Evolutionary conservation across 106 monocot species (phyloP).

Genomic region (Triglochin maritima): DNA sequence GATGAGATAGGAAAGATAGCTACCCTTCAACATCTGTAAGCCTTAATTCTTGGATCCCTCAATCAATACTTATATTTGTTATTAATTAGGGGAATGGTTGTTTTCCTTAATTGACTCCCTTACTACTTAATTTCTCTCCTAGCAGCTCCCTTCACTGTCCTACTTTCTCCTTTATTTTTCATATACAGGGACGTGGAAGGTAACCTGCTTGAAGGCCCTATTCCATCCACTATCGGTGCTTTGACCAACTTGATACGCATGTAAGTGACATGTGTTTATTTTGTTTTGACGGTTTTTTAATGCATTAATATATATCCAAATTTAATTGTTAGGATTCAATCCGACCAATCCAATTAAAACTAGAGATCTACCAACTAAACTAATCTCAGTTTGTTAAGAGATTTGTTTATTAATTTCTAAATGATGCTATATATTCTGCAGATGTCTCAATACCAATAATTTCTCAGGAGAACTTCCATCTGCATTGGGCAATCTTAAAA

Average conservation of each 20-base stretch:
- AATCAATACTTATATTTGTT: too few relatives aligned
- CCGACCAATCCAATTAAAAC: too few relatives aligned
- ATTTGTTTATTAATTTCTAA: too few relatives aligned
- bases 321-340: too few relatives aligned
- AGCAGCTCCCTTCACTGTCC: too few relatives aligned
- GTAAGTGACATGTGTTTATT: conserved; percentile 9
- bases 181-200: conserved; percentile 16
- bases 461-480: conserved; percentile 21
- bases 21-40: conserved; percentile 4
- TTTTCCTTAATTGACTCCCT: background rate
- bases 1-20: conserved; percentile 14
- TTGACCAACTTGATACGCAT: conserved; percentile 4
- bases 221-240: conserved; percentile 9
- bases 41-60: background rate
- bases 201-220: conserved; percentile 8
- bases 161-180: background rate
- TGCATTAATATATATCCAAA: too few relatives aligned
- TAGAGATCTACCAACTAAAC: too few relatives aligned
- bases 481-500: conserved; percentile 6
- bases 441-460: conserved; percentile 13
- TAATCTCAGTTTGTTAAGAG: too few relatives aligned
- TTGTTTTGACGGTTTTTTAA: too few relatives aligned
- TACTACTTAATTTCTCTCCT: too few relatives aligned
- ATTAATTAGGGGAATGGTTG: too few relatives aligned
- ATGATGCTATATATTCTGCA: too few relatives aligned